These are phyloP conservation scores for Colletotrichum coccodes DNA, from an alignment of 2,329 filamentous ascomycete genomes.

Conservation along the genomic window DNA sequence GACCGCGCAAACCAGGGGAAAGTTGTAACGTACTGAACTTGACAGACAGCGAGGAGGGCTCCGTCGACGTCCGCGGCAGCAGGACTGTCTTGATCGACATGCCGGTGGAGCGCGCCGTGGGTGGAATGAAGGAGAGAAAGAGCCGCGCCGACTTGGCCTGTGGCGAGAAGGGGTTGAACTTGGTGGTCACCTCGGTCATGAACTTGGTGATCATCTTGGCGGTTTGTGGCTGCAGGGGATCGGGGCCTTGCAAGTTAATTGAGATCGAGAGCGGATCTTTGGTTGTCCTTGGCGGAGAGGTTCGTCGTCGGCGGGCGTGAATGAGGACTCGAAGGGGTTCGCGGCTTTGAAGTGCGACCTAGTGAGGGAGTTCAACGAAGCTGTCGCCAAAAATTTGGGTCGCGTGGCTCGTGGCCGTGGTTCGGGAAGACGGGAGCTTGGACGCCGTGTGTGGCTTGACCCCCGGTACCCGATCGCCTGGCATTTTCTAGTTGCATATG, in stretches of 20 bases:
- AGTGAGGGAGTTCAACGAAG: background rate
- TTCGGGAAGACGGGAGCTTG: conserved; percentile 25
- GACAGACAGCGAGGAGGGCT: conserved; percentile 75
- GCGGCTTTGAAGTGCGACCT: background rate
- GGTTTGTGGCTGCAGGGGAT: background rate
- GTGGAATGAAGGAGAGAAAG: conserved; percentile 86
- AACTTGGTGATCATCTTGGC: conserved; percentile 83
- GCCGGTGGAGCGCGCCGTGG: conserved; percentile 76
- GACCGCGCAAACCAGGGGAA: background rate
- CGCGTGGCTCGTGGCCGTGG: conserved; percentile 14
- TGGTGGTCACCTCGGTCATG: conserved; percentile 84
- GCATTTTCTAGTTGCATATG: background rate
- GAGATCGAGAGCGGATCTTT: background rate
- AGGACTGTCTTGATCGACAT: conserved; percentile 84
- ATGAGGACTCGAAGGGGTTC: background rate
- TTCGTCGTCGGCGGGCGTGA: background rate
- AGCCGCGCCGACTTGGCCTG: conserved; percentile 85
- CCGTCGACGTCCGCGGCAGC: conserved; percentile 75
- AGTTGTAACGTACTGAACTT: conserved; percentile 80
- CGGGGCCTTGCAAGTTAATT: background rate
- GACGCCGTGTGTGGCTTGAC: conserved; percentile 20
- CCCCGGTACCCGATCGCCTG: background rate
- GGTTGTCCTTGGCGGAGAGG: background rate
- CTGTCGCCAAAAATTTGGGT: conserved; percentile 33
- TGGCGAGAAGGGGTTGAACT: conserved; percentile 91